Base-by-base conservation (phyloP, 2,329 filamentous ascomycete genomes). In the Diaporthe citrichinensis region DNA sequence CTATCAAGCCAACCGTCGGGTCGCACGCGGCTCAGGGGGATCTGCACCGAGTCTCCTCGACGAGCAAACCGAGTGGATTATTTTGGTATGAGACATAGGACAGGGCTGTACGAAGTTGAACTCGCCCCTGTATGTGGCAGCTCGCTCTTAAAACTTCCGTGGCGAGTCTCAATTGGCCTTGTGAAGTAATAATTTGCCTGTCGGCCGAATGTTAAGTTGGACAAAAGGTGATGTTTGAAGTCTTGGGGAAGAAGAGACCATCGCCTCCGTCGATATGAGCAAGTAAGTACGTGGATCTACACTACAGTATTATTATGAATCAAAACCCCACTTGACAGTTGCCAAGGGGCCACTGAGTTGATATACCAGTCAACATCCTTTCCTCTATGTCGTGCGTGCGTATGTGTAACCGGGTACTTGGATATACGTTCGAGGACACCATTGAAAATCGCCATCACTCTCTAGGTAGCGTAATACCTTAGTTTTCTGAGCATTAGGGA, bases 21-120 rank as follows among this genome's bases (percentile, higher is more conserved):
- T 73, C 59, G 36, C 25, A 73, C 71, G 49, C 59, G 58, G 59
- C 57, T 23, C 58, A 51, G 41, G 36, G 36, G 68, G 71, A 46
- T 7, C 12, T 20, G 58, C 15, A 36, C 36, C 67, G 71, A 53
- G 28, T 51, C 31, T 46, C 6, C 17, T 46, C 6, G 6, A 41
- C 39, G 44, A n/a, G 20, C 23, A 55, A 53, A 34, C 17, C 44
- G 17, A 23, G 44, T 20, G 15, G 3, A 6, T n/a, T 46, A 8
- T 44, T 31, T 31, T 31, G 9, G 36, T 36, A 44, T 36, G 14
- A 36, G 7, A 20, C 20, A 25, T 31, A 14, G 15, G 15, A 15
- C 46, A 3, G 1, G 23, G 8, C 9, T 14, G 9, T 39, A 9
- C 23, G 10, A 17, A n/a, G 4, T 31, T 12, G 14, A 25, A n/a